A percentile compares a stretch with the other conserved stretches of the same genome.
phyloP scores from a whole-genome alignment of 768 basidiomycete species.

The Cubamyces lactineus region DNA sequence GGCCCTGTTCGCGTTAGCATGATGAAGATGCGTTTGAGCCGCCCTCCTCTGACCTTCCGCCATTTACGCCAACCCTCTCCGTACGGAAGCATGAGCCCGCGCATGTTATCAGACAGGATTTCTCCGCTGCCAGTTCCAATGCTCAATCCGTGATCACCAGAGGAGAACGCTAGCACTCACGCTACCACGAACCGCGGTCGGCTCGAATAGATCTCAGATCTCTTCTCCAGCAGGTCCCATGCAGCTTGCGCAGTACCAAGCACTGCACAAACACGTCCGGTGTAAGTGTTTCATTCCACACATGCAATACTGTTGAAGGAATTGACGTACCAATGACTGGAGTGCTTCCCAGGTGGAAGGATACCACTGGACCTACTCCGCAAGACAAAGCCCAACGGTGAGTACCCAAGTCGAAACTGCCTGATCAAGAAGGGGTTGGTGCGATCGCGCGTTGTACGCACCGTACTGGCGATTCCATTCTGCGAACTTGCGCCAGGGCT shows the following conservation, averaged over 20 bases:
- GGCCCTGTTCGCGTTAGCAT: not conserved
- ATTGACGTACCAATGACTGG: conserved; percentile 43
- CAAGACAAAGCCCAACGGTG: not conserved
- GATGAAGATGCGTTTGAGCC: too few species aligned
- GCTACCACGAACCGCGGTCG: conserved; percentile 51
- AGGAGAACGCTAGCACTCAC: conserved; percentile 27
- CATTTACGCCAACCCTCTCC: conserved; percentile 50
- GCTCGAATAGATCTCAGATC: conserved; percentile 50
- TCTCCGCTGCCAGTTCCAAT: conserved; percentile 38
- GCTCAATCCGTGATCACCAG: not conserved
- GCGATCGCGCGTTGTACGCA: conserved; percentile 22
- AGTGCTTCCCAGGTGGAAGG: conserved; percentile 46
- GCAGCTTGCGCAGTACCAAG: conserved; percentile 50
- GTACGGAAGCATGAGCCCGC: conserved; percentile 49
- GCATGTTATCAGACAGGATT: conserved; percentile 49
- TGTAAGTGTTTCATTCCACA: not conserved
- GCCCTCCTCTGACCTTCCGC: conserved; percentile 43
- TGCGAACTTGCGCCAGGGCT: conserved; percentile 53
- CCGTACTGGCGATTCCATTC: conserved; percentile 52
- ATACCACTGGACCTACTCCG: conserved; percentile 43
- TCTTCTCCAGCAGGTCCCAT: conserved; percentile 52
- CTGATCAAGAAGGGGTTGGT: not conserved
- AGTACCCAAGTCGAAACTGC: not conserved
- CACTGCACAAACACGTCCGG: conserved; percentile 31
- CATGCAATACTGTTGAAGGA: not conserved